Evolutionary conservation across 257 asterid species (phyloP), one percentile per base, ranked within the genome.

Genomic region (Echium plantagineum): DNA sequence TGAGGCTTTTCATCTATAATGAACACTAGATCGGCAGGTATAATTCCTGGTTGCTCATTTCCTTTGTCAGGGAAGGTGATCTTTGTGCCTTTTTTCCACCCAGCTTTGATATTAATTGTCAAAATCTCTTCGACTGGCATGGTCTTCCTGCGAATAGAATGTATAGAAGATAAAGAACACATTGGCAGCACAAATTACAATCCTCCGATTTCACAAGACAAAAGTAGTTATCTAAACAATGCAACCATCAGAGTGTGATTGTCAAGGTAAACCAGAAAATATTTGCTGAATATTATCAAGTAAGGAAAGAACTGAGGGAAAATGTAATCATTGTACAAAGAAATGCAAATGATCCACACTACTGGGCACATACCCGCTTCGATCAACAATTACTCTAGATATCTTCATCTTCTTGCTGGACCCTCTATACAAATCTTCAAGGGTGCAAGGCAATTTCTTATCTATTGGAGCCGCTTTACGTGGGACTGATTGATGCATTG

Each of bases 71-170:
- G 71, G 66, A 73, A 79, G 54, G 85, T 79, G 46, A 79, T 70
- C 66, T 76, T 79, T 4, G 85, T 73, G n/a, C 81, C 84, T 71
- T 73, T 73, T 61, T 79, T 79, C 84, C 84, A 75, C 15, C 81
- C 81, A 19, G 79, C 78, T 42, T 75, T 79, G 32, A 75, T 52
- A 26, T 28, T 51, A 20, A 79, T 75, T 7, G 77, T 62, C 16
- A 75, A 60, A 32, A 75, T 51, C 62, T 79, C 84, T 64, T 70
- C 72, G 0, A 62, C 75, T 2, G 62, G 59, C 62, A 17, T 59
- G 21, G 57, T 15, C 68, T 46, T 72, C 63, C 84, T 79, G 75
- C 59, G 64, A 15, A 15, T 20, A 72, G 24, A 20, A n/a, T n/a
- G n/a, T n/a, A n/a, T n/a, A n/a, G n/a, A n/a, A n/a, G n/a, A n/a